These are phyloP conservation scores for Thecaphora frezii DNA, from an alignment of 1,284 basidiomycete species.

Conservation along the genomic window DNA sequence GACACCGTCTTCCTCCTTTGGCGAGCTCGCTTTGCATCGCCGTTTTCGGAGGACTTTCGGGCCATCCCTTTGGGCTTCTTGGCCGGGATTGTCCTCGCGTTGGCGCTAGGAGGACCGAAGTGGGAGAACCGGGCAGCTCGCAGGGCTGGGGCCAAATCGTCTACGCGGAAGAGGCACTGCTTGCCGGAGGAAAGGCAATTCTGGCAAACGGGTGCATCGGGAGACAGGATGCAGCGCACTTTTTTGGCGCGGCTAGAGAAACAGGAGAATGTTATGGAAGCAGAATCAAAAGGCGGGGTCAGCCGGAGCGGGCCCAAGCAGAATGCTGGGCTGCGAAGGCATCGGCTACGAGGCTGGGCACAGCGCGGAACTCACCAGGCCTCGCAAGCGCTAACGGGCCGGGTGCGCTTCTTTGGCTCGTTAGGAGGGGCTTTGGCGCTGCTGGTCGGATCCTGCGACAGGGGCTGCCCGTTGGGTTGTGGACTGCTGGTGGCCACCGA, in stretches of 20 bases:
- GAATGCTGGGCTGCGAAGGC: too few relatives aligned
- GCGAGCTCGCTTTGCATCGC: constrained; percentile 6
- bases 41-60: constrained; percentile 15
- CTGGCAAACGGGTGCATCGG: constrained; percentile 46
- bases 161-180: constrained; percentile 49
- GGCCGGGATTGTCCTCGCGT: constrained; percentile 30
- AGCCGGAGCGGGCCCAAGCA: too few relatives aligned
- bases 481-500: constrained; percentile 33
- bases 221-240: constrained; percentile 45
- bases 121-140: constrained; percentile 42
- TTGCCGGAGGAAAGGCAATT: constrained; percentile 45
- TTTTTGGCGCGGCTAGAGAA: constrained; percentile 40
- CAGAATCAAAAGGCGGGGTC: not conserved
- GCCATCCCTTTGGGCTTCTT: constrained; percentile 24
- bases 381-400: constrained; percentile 51
- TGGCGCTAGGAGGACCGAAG: constrained; percentile 36
- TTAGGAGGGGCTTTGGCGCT: constrained; percentile 4
- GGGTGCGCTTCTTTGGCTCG: constrained; percentile 47
- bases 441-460: constrained; percentile 4
- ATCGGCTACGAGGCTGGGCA: too few relatives aligned
- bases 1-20: constrained; percentile 26
- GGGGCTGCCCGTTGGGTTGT: constrained; percentile 18
- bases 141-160: constrained; percentile 48
- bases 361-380: constrained; percentile 14
- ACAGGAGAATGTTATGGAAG: too few relatives aligned